Conservation (phyloP, 148 eudicot genomes). For the Drosera capensis region DNA sequence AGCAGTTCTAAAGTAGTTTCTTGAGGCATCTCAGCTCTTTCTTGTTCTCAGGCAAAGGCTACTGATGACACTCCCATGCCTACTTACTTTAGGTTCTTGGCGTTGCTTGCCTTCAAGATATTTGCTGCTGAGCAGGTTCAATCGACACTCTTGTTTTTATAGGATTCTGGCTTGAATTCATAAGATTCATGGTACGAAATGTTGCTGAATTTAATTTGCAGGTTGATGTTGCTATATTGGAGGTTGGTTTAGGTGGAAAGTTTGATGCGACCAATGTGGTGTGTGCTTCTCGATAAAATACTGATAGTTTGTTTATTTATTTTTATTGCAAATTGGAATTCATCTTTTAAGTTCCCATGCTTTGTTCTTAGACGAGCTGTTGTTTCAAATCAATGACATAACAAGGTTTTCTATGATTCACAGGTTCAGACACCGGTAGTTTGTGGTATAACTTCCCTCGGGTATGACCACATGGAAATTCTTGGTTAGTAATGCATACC, state of each 20-base stretch:
- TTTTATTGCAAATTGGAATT: too few relatives aligned
- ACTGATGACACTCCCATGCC: conserved; percentile 83
- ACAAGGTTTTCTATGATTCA: conserved; percentile 9
- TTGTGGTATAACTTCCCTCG: conserved; percentile 92
- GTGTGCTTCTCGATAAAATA: conserved; percentile 6
- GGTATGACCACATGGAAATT: conserved; percentile 98
- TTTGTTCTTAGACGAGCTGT: too few relatives aligned
- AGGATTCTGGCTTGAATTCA: neutral
- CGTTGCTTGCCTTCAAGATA: conserved; percentile 94
- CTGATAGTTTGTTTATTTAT: too few relatives aligned
- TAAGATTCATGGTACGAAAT: neutral
- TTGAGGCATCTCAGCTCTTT: neutral
- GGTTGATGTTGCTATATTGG: conserved; percentile 96
- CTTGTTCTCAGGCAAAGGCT: conserved; percentile 30
- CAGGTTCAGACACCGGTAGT: conserved; percentile 87
- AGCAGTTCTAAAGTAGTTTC: too few relatives aligned
- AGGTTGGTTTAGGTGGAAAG: conserved; percentile 96
- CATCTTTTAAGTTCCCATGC: too few relatives aligned
- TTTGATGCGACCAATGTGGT: conserved; percentile 99
- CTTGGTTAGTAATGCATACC: conserved; percentile 53
- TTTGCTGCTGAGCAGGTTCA: conserved; percentile 76
- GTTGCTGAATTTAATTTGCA: conserved; percentile 15
- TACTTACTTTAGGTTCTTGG: conserved; percentile 86
- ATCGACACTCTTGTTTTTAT: neutral
- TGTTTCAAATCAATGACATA: conserved; percentile 4